phyloP scores from a whole-genome alignment of 169 alveolate species.

The Eimeria acervulina region DNA sequence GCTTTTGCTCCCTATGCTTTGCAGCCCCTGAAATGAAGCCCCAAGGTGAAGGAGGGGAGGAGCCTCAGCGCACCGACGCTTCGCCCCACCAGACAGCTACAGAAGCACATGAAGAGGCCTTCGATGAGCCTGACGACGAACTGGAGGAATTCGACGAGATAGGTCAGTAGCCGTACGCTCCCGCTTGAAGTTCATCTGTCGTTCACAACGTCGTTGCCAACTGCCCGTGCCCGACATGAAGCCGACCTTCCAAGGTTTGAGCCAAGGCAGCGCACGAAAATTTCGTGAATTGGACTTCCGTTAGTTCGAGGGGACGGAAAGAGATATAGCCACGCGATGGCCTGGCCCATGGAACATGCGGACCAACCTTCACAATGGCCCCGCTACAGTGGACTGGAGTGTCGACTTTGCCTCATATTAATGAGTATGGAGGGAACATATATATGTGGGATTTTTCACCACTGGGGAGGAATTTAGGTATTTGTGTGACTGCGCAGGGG shows the following conservation, averaged over 20 bases:
- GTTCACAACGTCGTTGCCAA: too few relatives aligned
- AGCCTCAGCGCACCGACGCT: slow-evolving; percentile 69
- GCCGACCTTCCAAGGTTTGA: too few relatives aligned
- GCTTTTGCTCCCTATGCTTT: background rate
- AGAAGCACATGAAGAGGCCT: slow-evolving; percentile 80
- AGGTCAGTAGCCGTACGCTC: slow-evolving; percentile 83
- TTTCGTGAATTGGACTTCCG: too few relatives aligned
- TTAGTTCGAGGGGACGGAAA: too few relatives aligned
- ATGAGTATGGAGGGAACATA: background rate
- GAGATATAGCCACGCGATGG: background rate
- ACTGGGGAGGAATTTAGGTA: background rate
- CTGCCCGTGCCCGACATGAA: too few relatives aligned
- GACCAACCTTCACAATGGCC: background rate
- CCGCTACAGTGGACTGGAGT: background rate
- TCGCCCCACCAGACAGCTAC: slow-evolving; percentile 46
- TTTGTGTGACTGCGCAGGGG: slow-evolving; percentile 72
- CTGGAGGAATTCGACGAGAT: slow-evolving; percentile 85
- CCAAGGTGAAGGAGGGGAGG: slow-evolving; percentile 56
- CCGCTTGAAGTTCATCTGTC: too few relatives aligned
- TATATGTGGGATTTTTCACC: background rate
- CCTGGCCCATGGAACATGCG: background rate
- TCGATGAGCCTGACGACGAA: slow-evolving; percentile 86
- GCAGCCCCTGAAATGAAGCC: slow-evolving; percentile 48
- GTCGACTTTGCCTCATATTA: background rate
- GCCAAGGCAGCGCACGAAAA: too few relatives aligned